Evolutionary conservation across 2,329 filamentous ascomycete species (phyloP).

Genomic region (Karstenula rhodostoma): DNA sequence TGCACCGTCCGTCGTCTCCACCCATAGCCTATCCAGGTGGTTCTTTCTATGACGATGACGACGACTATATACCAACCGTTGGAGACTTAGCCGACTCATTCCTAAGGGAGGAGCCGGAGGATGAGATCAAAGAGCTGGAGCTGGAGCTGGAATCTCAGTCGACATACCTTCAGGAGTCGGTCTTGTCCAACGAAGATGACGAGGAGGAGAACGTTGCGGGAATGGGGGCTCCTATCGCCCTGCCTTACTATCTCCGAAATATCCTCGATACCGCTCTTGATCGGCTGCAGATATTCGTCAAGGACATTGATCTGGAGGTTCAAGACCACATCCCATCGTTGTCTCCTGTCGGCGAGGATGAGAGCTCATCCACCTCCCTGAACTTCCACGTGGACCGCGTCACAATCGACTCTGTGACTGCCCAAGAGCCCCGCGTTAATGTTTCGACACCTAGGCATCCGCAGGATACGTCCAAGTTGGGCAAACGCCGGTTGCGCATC

Average conservation of each 20-base stretch:
- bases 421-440: conserved; percentile 35
- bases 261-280: conserved; percentile 79
- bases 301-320: conserved; percentile 70
- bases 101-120: conserved; percentile 72
- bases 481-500: conserved; percentile 71
- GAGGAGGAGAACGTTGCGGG: conserved; percentile 70
- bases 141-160: conserved; percentile 71
- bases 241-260: conserved; percentile 74
- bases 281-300: conserved; percentile 72
- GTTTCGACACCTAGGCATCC: conserved; percentile 24
- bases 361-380: conserved; percentile 65
- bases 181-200: conserved; percentile 66
- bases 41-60: conserved; percentile 38
- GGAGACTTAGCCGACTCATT: conserved; percentile 81
- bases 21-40: conserved; percentile 26
- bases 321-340: conserved; percentile 62
- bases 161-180: conserved; percentile 68
- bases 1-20: conserved; percentile 21
- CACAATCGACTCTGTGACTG: conserved; percentile 69
- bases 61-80: conserved; percentile 67
- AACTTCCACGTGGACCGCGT: conserved; percentile 71
- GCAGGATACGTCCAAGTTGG: conserved; percentile 58
- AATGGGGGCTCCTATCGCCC: conserved; percentile 73
- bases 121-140: conserved; percentile 73
- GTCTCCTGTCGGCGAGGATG: conserved; percentile 60